Conservation (phyloP, 208 protist genomes). For the Leishmania lainsoni region DNA sequence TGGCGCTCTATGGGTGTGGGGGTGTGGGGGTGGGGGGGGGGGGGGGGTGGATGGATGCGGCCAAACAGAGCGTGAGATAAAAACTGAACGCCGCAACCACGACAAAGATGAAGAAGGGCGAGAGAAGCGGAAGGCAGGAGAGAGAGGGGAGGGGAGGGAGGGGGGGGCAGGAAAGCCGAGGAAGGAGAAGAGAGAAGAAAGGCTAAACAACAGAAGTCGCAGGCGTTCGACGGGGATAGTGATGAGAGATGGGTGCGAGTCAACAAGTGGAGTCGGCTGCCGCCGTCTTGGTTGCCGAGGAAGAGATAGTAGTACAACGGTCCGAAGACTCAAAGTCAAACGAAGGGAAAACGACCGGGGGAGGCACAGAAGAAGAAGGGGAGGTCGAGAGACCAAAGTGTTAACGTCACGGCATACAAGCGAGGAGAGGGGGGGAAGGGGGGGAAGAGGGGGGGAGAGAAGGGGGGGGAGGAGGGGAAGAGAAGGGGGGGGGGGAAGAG, state of each 20-base stretch:
- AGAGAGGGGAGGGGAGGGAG: too few relatives aligned
- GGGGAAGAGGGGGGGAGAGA: neutral
- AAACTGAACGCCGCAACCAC: neutral
- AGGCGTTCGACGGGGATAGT: neutral
- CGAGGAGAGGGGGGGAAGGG: too few relatives aligned
- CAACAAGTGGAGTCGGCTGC: neutral
- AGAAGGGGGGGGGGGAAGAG: neutral
- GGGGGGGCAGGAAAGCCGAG: neutral
- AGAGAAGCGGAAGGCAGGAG: neutral
- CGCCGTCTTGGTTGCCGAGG: neutral
- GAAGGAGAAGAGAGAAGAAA: neutral
- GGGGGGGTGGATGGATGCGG: neutral
- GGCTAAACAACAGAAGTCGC: neutral
- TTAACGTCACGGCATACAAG: neutral
- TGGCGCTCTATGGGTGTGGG: neutral
- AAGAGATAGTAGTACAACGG: neutral
- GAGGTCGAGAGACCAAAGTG: neutral
- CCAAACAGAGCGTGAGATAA: neutral
- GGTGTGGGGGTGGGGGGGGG: too few relatives aligned
- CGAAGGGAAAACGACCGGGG: neutral
- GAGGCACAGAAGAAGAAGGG: neutral
- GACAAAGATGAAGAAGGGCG: neutral
- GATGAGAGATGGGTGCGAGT: neutral
- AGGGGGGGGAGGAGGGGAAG: neutral
- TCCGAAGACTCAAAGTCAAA: neutral